Evolutionary conservation across 176 grass and related monocot species (phyloP).

Genomic region (Phragmites australis): DNA sequence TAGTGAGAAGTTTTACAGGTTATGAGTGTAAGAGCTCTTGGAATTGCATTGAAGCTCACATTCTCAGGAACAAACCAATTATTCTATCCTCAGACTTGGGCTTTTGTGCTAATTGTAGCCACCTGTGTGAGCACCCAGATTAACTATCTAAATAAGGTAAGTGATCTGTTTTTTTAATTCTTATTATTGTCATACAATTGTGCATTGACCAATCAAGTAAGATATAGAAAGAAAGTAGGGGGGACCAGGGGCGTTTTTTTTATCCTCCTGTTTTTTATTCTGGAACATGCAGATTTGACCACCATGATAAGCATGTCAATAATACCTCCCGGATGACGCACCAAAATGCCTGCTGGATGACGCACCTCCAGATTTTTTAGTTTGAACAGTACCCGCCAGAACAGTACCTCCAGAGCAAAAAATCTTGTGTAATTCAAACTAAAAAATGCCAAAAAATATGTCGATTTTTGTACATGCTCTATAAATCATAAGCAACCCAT

Average conservation of each 20-base stretch:
- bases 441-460: too few relatives aligned
- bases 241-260: background rate
- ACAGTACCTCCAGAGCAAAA: too few relatives aligned
- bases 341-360: too few relatives aligned
- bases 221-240: background rate
- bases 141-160: constrained; percentile 94
- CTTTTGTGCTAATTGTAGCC: constrained; percentile 72
- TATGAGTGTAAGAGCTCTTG: constrained; percentile 90
- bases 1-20: constrained; percentile 55
- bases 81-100: constrained; percentile 88
- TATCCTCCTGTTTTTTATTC: background rate
- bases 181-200: background rate
- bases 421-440: too few relatives aligned
- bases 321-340: too few relatives aligned
- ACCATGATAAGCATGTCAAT: background rate
- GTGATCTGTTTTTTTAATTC: background rate
- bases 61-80: constrained; percentile 95
- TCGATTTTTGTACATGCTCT: too few relatives aligned
- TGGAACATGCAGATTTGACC: background rate
- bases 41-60: constrained; percentile 92
- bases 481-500: too few relatives aligned
- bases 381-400: too few relatives aligned
- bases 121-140: constrained; percentile 85
- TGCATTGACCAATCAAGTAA: constrained; percentile 14
- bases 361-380: too few relatives aligned